phyloP scores from a whole-genome alignment of 2,329 filamentous ascomycete species.

The Ophiosphaerella korrae region DNA sequence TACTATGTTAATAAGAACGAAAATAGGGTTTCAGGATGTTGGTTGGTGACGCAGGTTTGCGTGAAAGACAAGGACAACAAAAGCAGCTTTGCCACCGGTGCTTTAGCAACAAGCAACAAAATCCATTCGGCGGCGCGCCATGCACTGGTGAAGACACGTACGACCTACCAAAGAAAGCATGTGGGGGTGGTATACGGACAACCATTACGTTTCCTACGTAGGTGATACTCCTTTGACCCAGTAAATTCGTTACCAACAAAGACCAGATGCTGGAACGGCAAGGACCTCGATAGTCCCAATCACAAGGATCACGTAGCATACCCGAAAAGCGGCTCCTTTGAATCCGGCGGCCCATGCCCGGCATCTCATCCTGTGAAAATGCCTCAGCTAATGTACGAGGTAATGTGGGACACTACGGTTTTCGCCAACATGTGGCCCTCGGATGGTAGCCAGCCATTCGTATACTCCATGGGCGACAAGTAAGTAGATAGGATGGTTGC shows the following conservation, averaged over 20 bases:
- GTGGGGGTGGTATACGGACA: slow-evolving; percentile 51
- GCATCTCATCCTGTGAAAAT: slow-evolving; percentile 51
- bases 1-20: neutral
- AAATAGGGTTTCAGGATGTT: slow-evolving; percentile 33
- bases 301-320: slow-evolving; percentile 60
- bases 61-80: slow-evolving; percentile 23
- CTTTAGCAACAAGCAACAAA: slow-evolving; percentile 50
- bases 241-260: too few relatives aligned
- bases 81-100: slow-evolving; percentile 53
- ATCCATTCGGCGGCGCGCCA: slow-evolving; percentile 45
- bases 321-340: slow-evolving; percentile 25
- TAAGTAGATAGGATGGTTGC: neutral
- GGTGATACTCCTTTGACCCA: too few relatives aligned
- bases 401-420: slow-evolving; percentile 51
- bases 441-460: slow-evolving; percentile 32
- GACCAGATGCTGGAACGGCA: slow-evolving; percentile 52
- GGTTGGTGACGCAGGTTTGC: slow-evolving; percentile 27
- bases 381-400: slow-evolving; percentile 54
- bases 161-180: slow-evolving; percentile 29
- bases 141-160: slow-evolving; percentile 40
- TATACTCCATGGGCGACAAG: slow-evolving; percentile 47
- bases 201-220: slow-evolving; percentile 55
- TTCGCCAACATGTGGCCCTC: slow-evolving; percentile 35
- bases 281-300: slow-evolving; percentile 56
- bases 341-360: slow-evolving; percentile 42